Evolutionary conservation across 2,329 filamentous ascomycete genomes (phyloP), one percentile per base, ranked within the genome.

Genomic region (Myriosclerotinia scirpicola): DNA sequence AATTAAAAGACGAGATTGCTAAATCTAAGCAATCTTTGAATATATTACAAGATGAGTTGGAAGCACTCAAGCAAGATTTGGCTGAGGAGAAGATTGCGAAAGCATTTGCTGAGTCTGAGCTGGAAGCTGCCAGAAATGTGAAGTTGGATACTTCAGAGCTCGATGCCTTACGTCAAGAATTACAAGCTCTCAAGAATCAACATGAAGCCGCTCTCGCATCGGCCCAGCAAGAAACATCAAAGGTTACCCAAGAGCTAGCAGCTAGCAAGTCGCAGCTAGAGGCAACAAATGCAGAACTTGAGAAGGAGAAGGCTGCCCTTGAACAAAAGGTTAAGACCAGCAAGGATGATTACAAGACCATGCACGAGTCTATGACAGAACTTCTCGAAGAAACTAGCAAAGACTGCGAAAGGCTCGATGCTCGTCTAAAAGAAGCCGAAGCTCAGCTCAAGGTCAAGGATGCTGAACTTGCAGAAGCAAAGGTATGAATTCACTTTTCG

Each of bases 321-420:
- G 81, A 83, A 14, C 81, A 81, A 14, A 82, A 81, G 74, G 73
- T 79, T 63, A 85, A 86, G 81, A 72, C 82, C 5, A 78, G 81
- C 71, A 80, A 79, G 75, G 80, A 82, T 34, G 83, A 86, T 71
- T 81, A 82, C 11, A 82, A 84, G 73, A 85, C 87, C 69, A 83
- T 89, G 79, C 84, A 86, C 73, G 85, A 89, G 62, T 86, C 83
- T 68, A 81, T 89, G 79, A 87, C 83, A 5, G 77, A 83, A 71
- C 78, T 88, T 64, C 80, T 87, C 2, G 85, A 88, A 74, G 85
- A 88, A 72, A 83, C 84, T 62, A 72, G 73, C 54, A 74, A 74
- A 63, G 75, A 75, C 53, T 70, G 67, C 46, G 65, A 71, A n/a
- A 78, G 79, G 68, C 73, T 78, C 67, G 77, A 80, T 64, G 77